Base-by-base conservation (phyloP, 805 yeast genomes). In the Barnettozyma vustinii region DNA sequence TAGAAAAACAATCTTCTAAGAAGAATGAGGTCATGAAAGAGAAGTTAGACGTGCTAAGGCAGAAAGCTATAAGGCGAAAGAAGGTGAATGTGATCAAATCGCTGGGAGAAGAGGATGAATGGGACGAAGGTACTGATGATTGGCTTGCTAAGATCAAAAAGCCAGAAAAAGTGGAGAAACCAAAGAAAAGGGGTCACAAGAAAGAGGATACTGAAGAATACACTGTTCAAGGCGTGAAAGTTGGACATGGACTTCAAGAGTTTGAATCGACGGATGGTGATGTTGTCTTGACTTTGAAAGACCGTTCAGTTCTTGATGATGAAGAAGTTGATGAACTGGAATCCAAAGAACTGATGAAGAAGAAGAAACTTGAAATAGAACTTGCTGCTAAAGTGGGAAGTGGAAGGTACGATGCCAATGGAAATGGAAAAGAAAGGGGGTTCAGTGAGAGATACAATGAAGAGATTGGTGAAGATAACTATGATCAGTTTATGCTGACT, bases 261-360 rank as follows among this genome's bases (percentile, higher is more conserved):
- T 21, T 61, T 5, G 43, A 40, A 2, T 23, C 45, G 0, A 3
- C 50, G 6, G 48, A 46, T 12, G 46, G 42, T 5, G 58, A 52
- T 36, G 46, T 57, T 2, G 49, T 60, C 5, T 39, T 61, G 9
- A 61, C 65, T 1, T 40, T 61, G 30, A 60, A 59, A 26, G 64
- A 61, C 18, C 45, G 49, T 7, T 46, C 54, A 1, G 47, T 60
- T 2, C 19, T 49, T 23, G 60, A 56, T 21, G 63, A 57, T 5
- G 55, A 56, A 5, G 60, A 61, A 5, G 53, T 44, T 9, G 61
- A 60, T 47, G 59, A 56, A 23, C 43, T 60, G 21, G 62, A 60
- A 25, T 57, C 59, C 5, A 56, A 52, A 16, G 21, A 49, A 37
- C 39, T 61, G 6, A 43, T 52, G 1, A 47, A 52, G 26, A 43